Conservation (phyloP, 2,329 filamentous ascomycete genomes). For the Talaromyces sp. region DNA sequence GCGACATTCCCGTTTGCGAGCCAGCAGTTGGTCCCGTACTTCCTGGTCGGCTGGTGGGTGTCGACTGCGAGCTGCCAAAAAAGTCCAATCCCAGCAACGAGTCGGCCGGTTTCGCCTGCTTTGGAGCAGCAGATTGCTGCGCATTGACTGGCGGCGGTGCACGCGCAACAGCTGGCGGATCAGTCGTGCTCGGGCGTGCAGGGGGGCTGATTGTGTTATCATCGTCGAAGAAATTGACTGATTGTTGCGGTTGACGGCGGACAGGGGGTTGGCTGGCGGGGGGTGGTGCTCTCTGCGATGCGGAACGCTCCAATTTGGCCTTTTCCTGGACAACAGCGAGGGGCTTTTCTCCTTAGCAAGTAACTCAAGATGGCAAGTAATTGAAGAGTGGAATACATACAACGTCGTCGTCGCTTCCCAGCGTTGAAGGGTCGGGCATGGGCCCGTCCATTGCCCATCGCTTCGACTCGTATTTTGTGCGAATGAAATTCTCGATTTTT, state of each 20-base stretch:
- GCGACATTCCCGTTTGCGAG: constrained; percentile 59
- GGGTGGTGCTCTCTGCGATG: constrained; percentile 43
- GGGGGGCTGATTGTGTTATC: constrained; percentile 60
- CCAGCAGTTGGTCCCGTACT: constrained; percentile 64
- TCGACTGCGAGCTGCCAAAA: constrained; percentile 64
- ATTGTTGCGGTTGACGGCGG: constrained; percentile 40
- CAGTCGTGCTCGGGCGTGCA: constrained; percentile 65
- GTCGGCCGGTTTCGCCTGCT: constrained; percentile 68
- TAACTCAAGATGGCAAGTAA: neutral
- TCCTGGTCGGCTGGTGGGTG: constrained; percentile 68
- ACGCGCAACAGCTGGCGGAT: constrained; percentile 51
- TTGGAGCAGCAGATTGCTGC: constrained; percentile 39
- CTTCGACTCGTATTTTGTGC: constrained; percentile 98
- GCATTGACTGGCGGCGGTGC: constrained; percentile 55
- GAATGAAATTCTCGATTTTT: constrained; percentile 99
- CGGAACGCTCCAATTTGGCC: constrained; percentile 59
- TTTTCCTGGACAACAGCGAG: constrained; percentile 64
- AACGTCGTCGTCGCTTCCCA: constrained; percentile 84
- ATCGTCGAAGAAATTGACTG: constrained; percentile 73
- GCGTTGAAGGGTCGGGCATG: constrained; percentile 83
- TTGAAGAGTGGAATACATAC: constrained; percentile 32
- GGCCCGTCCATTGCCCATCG: constrained; percentile 98
- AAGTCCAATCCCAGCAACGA: constrained; percentile 91
- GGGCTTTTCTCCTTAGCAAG: constrained; percentile 38
- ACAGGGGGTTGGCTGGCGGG: constrained; percentile 37